Conservation (phyloP, 331 rosid genomes). For the Rhamnella rubrinervis region DNA sequence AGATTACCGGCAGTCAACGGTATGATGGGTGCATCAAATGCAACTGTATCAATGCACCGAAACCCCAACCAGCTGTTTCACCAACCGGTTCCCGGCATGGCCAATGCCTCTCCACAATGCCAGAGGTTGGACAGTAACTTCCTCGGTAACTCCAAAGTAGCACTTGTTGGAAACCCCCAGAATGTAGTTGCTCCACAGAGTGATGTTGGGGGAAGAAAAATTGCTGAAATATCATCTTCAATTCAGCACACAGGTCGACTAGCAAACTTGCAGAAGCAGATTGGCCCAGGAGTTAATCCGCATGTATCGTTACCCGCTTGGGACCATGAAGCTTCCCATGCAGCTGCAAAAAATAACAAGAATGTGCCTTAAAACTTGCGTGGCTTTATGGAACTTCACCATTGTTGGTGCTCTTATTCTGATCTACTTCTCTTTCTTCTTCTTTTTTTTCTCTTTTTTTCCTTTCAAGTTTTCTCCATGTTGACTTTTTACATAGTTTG, state of each 20-base stretch:
- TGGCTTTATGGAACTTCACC: neutral
- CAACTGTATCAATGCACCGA: conserved; percentile 33
- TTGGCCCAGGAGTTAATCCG: conserved; percentile 11
- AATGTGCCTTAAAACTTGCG: neutral
- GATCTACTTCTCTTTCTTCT: too few relatives aligned
- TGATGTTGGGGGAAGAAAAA: conserved; percentile 25
- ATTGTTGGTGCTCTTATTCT: too few relatives aligned
- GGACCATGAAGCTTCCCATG: conserved; percentile 25
- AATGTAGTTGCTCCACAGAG: conserved; percentile 12
- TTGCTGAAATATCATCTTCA: conserved; percentile 21
- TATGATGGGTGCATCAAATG: conserved; percentile 24
- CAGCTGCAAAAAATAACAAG: conserved; percentile 23
- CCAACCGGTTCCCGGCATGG: conserved; percentile 30
- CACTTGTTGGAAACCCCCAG: conserved; percentile 22
- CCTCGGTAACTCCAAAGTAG: conserved; percentile 15
- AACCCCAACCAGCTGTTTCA: conserved; percentile 45
- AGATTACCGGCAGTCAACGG: conserved; percentile 21
- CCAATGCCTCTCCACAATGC: conserved; percentile 25
- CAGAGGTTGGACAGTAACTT: conserved; percentile 37
- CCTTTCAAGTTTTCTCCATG: too few relatives aligned
- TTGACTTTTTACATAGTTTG: too few relatives aligned
- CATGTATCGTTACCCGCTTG: conserved; percentile 31
- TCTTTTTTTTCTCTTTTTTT: too few relatives aligned
- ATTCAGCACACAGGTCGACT: conserved; percentile 14
- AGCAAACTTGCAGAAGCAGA: conserved; percentile 26